These are phyloP conservation scores for Citrullus mucosospermus DNA, from an alignment of 306 rosid genomes.

Conservation along the genomic window DNA sequence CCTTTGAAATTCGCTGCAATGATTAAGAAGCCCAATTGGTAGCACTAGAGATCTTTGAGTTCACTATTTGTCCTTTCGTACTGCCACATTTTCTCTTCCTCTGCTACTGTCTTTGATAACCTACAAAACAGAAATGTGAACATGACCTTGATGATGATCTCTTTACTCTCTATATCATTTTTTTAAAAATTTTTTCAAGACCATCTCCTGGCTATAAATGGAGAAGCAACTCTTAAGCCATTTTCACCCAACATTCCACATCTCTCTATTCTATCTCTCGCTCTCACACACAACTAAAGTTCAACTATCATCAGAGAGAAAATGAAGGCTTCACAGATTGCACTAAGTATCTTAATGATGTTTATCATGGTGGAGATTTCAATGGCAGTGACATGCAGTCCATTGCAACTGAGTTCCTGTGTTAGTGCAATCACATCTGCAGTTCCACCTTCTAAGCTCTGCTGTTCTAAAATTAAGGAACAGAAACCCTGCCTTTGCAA, in stretches of 20 bases:
- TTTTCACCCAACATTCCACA: conserved; percentile 16
- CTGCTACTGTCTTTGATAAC: background rate
- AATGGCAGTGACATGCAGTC: conserved; percentile 75
- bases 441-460: conserved; percentile 56
- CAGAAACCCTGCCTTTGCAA: conserved; percentile 95
- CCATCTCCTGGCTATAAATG: conserved; percentile 38
- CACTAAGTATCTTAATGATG: conserved; percentile 31
- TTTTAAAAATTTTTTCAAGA: background rate
- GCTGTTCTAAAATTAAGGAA: conserved; percentile 89
- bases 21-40: conserved; percentile 1
- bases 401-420: conserved; percentile 69
- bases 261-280: conserved; percentile 4
- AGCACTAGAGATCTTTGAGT: background rate
- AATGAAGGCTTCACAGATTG: conserved; percentile 54
- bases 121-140: background rate
- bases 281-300: background rate
- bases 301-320: background rate
- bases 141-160: background rate
- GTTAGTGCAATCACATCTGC: conserved; percentile 77
- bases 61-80: conserved; percentile 1
- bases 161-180: background rate
- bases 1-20: conserved; percentile 4
- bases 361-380: conserved; percentile 39
- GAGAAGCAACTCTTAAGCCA: conserved; percentile 29
- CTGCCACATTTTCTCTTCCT: background rate